These are phyloP conservation scores for Naganishia vishniacii DNA, from an alignment of 768 basidiomycete species.

Conservation along the genomic window DNA sequence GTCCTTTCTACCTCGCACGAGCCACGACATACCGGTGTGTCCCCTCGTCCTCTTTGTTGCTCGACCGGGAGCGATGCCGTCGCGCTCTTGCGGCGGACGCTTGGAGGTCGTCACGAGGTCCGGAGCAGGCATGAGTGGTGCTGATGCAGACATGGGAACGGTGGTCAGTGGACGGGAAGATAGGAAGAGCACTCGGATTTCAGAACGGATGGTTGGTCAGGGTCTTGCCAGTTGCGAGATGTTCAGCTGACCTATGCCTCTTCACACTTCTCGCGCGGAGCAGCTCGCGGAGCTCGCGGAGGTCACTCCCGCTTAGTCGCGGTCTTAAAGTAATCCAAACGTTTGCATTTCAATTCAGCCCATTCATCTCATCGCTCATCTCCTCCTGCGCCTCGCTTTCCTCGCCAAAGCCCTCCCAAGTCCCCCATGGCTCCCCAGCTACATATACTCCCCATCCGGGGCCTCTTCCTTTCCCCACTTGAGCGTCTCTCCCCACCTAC, in stretches of 20 bases:
- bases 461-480: neutral
- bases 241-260: too few species aligned
- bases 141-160: neutral
- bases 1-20: neutral
- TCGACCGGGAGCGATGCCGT: conserved; percentile 1
- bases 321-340: neutral
- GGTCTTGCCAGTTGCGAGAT: too few species aligned
- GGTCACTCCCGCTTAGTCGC: neutral
- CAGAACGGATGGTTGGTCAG: too few species aligned
- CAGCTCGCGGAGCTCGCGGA: neutral
- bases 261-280: too few species aligned
- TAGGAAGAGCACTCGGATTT: neutral
- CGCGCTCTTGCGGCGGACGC: neutral
- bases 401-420: neutral
- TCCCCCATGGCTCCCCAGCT: conserved; percentile 1
- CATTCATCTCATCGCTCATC: neutral
- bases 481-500: neutral
- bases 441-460: neutral
- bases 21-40: conserved; percentile 1
- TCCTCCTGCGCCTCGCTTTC: too few species aligned
- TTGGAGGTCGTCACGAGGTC: neutral
- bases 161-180: neutral
- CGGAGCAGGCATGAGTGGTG: neutral
- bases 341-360: neutral
- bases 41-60: conserved; percentile 1